These are phyloP conservation scores for Linnemannia hyalina DNA, from an alignment of 192 early-diverging fungal genomes.

Conservation along the genomic window DNA sequence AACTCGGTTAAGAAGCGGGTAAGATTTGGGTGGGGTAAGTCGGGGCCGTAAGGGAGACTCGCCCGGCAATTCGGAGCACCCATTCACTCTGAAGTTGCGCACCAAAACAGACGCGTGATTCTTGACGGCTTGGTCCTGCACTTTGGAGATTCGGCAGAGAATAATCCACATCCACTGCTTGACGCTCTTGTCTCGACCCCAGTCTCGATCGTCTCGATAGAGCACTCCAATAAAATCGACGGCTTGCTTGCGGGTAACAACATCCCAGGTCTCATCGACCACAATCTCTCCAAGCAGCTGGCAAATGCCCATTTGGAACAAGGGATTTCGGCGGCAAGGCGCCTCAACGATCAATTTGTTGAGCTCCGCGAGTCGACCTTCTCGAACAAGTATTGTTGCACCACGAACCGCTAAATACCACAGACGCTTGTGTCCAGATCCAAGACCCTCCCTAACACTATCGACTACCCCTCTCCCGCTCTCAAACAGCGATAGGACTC, in stretches of 20 bases:
- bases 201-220: not conserved
- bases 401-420: slow-evolving; percentile 15
- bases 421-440: not conserved
- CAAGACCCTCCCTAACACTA: not conserved
- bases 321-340: not conserved
- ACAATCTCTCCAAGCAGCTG: slow-evolving; percentile 14
- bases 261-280: not conserved
- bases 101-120: not conserved
- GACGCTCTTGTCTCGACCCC: not conserved
- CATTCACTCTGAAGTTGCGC: not conserved
- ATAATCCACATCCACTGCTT: not conserved
- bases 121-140: not conserved
- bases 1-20: not conserved
- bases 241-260: slow-evolving; percentile 2
- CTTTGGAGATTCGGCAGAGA: not conserved
- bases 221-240: slow-evolving; percentile 5
- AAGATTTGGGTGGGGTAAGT: not conserved
- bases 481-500: not conserved
- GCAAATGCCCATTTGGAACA: slow-evolving; percentile 13
- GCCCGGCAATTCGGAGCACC: not conserved
- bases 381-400: slow-evolving; percentile 7
- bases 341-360: not conserved
- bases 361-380: slow-evolving; percentile 11
- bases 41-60: not conserved
- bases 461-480: not conserved